These are phyloP conservation scores for Ballota nigra DNA, from an alignment of 257 asterid species.

Conservation along the genomic window DNA sequence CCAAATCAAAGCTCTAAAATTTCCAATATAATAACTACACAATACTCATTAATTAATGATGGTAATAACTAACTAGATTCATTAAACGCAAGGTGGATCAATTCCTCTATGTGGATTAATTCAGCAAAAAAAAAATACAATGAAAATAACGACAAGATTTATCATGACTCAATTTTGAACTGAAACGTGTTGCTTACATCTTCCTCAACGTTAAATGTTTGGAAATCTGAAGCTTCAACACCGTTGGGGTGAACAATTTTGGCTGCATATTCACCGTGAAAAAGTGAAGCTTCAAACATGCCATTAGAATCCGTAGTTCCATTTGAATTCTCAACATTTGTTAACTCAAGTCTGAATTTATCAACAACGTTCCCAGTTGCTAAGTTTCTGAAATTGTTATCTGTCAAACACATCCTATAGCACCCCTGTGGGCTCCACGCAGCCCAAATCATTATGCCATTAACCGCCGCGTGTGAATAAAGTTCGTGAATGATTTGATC, in stretches of 20 bases:
- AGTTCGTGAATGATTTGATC: conserved; percentile 53
- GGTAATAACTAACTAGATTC: no score
- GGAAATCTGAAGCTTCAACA: neutral
- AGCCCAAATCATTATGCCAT: conserved; percentile 52
- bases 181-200: neutral
- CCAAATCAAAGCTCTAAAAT: no score
- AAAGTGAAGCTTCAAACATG: conserved; percentile 36
- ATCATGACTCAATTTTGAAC: neutral
- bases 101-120: no score
- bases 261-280: conserved; percentile 55
- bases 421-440: conserved; percentile 56
- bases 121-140: no score
- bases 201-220: neutral
- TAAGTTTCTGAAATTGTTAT: conserved; percentile 49
- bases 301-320: conserved; percentile 42
- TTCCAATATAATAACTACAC: no score
- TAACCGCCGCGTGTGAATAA: conserved; percentile 34
- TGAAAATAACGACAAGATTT: neutral
- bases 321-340: neutral
- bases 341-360: conserved; percentile 3
- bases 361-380: conserved; percentile 59
- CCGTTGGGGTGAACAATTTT: conserved; percentile 33
- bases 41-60: no score
- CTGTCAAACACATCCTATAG: conserved; percentile 62
- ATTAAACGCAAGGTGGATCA: no score